These are phyloP conservation scores for Penicillium sp. DNA, from an alignment of 2,329 filamentous ascomycete species.

Conservation along the genomic window DNA sequence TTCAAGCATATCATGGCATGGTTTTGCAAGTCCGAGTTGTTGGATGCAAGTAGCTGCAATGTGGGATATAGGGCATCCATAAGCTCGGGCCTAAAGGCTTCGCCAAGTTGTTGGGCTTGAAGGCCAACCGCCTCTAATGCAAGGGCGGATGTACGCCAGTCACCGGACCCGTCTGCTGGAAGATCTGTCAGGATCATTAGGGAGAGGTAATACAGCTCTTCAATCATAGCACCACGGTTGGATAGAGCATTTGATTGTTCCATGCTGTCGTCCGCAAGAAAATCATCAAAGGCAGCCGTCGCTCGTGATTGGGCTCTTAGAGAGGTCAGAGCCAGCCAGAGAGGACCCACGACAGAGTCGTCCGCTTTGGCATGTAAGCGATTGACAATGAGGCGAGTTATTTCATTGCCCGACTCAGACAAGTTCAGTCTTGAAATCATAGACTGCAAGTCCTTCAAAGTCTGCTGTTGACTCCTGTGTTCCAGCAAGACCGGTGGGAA, in stretches of 20 bases:
- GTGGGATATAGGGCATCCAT: conserved; percentile 90
- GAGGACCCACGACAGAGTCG: conserved; percentile 63
- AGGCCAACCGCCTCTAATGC: conserved; percentile 78
- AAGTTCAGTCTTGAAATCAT: conserved; percentile 56
- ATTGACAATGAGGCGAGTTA: conserved; percentile 65
- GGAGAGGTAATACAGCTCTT: conserved; percentile 46
- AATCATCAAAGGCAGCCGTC: conserved; percentile 60
- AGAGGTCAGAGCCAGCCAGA: conserved; percentile 76
- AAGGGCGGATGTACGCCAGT: conserved; percentile 74
- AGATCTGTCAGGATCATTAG: conserved; percentile 41
- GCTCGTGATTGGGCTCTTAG: conserved; percentile 57
- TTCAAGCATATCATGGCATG: conserved; percentile 85
- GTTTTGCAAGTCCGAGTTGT: conserved; percentile 63
- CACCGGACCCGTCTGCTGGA: conserved; percentile 41
- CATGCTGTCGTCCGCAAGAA: conserved; percentile 57
- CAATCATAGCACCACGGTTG: conserved; percentile 38
- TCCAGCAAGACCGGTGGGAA: conserved; percentile 64
- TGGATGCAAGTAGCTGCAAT: conserved; percentile 80
- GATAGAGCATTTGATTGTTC: conserved; percentile 28
- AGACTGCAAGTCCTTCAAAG: conserved; percentile 60
- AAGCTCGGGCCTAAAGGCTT: conserved; percentile 75
- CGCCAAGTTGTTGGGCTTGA: conserved; percentile 64
- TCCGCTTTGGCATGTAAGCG: conserved; percentile 59
- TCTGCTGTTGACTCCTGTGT: conserved; percentile 64
- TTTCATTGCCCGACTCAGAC: conserved; percentile 44